Evolutionary conservation across 768 basidiomycete species (phyloP).

Genomic region (Pholiota conissans): DNA sequence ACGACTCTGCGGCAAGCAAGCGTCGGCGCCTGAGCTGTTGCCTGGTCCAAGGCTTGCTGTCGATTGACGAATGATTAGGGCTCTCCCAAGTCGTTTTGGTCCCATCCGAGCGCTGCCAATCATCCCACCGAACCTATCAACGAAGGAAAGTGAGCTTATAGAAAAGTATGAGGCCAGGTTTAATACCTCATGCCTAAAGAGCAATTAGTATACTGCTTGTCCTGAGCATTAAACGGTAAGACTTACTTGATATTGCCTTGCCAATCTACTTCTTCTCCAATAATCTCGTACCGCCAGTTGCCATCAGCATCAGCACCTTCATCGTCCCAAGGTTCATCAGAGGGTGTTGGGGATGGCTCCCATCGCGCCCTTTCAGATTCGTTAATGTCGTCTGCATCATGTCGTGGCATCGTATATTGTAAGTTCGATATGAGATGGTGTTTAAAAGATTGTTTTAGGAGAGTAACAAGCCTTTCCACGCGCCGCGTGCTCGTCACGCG

Average conservation of each 20-base stretch:
- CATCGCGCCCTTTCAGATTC: too few species aligned
- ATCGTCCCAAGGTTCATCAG: too few species aligned
- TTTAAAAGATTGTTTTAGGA: too few species aligned
- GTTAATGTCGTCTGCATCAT: conserved; percentile 23
- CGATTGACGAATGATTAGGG: conserved; percentile 14
- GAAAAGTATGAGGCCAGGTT: neutral
- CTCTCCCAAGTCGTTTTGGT: conserved; percentile 57
- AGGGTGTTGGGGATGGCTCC: too few species aligned
- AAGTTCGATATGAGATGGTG: too few species aligned
- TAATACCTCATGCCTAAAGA: conserved; percentile 31
- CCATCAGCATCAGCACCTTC: conserved; percentile 25
- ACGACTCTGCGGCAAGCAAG: conserved; percentile 25
- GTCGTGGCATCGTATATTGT: too few species aligned
- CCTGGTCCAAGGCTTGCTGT: conserved; percentile 31
- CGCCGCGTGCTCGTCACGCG: too few species aligned
- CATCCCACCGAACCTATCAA: conserved; percentile 49
- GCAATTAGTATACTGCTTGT: neutral
- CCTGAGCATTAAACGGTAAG: neutral
- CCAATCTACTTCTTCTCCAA: conserved; percentile 40
- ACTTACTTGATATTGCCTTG: conserved; percentile 31
- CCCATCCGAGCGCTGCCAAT: conserved; percentile 50
- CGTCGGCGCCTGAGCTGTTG: conserved; percentile 30
- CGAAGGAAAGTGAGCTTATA: neutral
- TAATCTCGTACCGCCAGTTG: conserved; percentile 33
- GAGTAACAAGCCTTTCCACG: too few species aligned